Conservation (phyloP, 495 filamentous ascomycete genomes). For the Xylaria grammica region DNA sequence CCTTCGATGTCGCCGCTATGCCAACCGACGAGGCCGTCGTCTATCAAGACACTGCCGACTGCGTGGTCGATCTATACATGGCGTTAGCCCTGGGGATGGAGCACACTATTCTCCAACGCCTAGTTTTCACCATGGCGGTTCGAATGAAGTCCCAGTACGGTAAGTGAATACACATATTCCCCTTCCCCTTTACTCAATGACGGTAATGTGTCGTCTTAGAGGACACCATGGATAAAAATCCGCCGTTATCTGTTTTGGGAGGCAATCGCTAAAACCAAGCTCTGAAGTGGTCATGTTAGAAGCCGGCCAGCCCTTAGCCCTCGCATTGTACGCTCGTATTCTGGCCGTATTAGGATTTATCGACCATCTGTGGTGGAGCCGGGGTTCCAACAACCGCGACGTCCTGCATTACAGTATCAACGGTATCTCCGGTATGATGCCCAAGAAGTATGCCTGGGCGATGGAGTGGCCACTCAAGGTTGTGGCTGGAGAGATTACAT, state of each 20-base stretch:
- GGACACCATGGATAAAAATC: neutral
- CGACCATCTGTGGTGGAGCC: constrained; percentile 23
- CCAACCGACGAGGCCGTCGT: constrained; percentile 7
- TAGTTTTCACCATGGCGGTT: constrained; percentile 24
- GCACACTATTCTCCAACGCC: constrained; percentile 9
- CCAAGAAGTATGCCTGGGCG: constrained; percentile 4
- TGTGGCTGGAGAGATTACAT: constrained; percentile 7
- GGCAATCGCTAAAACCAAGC: constrained; percentile 5
- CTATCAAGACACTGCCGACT: constrained; percentile 16
- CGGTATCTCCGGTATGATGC: constrained; percentile 15
- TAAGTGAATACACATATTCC: constrained; percentile 2
- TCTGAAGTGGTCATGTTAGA: constrained; percentile 10
- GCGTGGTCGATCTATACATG: constrained; percentile 7
- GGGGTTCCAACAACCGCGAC: constrained; percentile 11
- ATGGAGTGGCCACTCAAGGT: constrained; percentile 18
- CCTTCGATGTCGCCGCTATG: constrained; percentile 11
- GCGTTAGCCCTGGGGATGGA: neutral
- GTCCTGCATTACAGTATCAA: constrained; percentile 12
- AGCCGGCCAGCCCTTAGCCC: constrained; percentile 17
- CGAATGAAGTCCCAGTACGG: constrained; percentile 15
- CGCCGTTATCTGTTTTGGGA: neutral
- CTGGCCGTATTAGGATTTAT: constrained; percentile 15
- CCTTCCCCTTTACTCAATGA: neutral
- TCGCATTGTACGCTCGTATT: constrained; percentile 22
- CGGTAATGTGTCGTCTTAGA: neutral